Percentiles rank a stretch among this genome's conserved stretches.
Conservation (phyloP, 805 yeast genomes). For the Candida hispaniensis region DNA sequence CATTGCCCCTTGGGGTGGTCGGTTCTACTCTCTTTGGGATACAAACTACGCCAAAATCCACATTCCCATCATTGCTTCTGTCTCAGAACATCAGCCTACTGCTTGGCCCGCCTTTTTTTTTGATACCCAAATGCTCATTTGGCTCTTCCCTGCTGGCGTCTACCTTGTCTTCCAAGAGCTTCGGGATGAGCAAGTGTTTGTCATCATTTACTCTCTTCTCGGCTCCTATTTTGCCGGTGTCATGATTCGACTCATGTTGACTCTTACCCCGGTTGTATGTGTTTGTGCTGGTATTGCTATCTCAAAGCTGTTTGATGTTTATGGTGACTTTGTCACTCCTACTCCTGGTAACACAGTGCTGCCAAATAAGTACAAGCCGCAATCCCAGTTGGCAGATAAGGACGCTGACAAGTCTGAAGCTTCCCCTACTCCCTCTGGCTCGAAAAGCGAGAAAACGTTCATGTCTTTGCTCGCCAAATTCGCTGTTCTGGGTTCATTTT, state of each 20-base stretch:
- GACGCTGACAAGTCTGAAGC: constrained; percentile 10
- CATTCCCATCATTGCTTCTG: constrained; percentile 97
- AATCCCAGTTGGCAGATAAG: constrained; percentile 15
- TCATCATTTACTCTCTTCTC: constrained; percentile 83
- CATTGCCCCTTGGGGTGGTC: constrained; percentile 99
- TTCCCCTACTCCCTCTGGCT: constrained; percentile 19
- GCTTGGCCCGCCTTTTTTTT: constrained; percentile 99
- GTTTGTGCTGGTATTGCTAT: constrained; percentile 84
- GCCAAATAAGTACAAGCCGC: constrained; percentile 5
- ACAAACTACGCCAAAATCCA: constrained; percentile 95
- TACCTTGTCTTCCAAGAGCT: constrained; percentile 83
- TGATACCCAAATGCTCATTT: constrained; percentile 82
- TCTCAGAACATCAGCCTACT: constrained; percentile 99
- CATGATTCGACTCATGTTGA: constrained; percentile 95
- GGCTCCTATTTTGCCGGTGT: constrained; percentile 98
- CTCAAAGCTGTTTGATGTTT: constrained; percentile 73
- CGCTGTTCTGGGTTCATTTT: constrained; percentile 55
- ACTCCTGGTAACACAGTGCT: constrained; percentile 5
- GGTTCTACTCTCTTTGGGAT: constrained; percentile 98
- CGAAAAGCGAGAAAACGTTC: constrained; percentile 17
- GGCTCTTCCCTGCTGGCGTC: constrained; percentile 98
- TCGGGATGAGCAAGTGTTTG: constrained; percentile 83
- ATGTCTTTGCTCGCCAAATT: constrained; percentile 40
- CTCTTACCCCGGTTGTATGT: constrained; percentile 93
- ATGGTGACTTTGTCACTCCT: constrained; percentile 43